Evolutionary conservation across 148 eudicot genomes (phyloP), one percentile per base, ranked within the genome.

Genomic region (Spergularia marina): DNA sequence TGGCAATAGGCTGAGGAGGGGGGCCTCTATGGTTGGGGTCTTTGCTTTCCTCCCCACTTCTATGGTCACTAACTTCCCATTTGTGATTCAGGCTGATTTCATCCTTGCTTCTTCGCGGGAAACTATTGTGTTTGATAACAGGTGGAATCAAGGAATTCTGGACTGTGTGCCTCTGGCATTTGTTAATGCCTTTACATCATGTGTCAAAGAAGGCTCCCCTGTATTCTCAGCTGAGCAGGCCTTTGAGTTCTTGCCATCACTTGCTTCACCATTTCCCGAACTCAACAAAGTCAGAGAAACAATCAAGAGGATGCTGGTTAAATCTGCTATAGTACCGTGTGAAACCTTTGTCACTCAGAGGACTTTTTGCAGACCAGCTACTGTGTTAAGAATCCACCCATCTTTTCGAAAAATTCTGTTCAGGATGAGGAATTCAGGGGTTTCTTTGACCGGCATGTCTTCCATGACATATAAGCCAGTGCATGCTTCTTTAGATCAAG

Each of bases 11-110:
- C 74, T 87, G 4, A 79, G 64, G 6, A 81, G 85, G 54, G 87
- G 90, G 30, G 70, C 83, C 17, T 69, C 72, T 16, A 72, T 77
- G 5, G 80, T 74, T 40, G 90, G 88, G 4, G 68, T 87, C 54
- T 87, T 74, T 76, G 81, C 87, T 10, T 85, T 83, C 56, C 77
- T 85, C 61, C 88, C 88, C 3, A 87, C 87, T 10, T 80, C 73
- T 8, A 87, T 82, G 82, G 85, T 80, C 18, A 85, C 87, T 5
- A 83, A 83, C 56, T 85, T 87, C 60, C 85, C 87, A 1, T 87
- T 87, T 60, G 80, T 87, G 58, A 70, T 85, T 59, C 87, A 85
- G 13, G 88, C 84, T 4, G 88, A 87, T 58, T 85, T 87, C 61
- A 70, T 87, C 23, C 84, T 87, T 17, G 74, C 85, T 63, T 85